Percentiles rank a stretch among this genome's conserved stretches.
phyloP scores from a whole-genome alignment of 495 filamentous ascomycete genomes.

The Xylaria acuta region DNA sequence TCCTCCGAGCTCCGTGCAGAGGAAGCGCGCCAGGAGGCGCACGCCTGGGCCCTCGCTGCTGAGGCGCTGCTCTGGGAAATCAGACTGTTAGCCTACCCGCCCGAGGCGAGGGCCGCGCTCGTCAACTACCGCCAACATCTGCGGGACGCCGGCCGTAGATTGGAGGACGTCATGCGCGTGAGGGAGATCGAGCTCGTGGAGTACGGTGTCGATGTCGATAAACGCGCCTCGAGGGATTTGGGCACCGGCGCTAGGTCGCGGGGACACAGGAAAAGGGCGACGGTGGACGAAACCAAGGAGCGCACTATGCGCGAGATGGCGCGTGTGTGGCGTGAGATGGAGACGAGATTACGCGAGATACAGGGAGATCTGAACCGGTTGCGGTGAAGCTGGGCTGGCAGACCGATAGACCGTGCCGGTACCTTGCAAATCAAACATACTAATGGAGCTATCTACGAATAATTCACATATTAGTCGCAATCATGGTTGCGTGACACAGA shows the following conservation, averaged over 20 bases:
- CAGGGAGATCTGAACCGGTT: slow-evolving; percentile 63
- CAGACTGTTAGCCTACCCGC: slow-evolving; percentile 58
- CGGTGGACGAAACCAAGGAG: slow-evolving; percentile 43
- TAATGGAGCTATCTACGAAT: no score
- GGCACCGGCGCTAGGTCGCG: slow-evolving; percentile 8
- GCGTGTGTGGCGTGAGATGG: slow-evolving; percentile 63
- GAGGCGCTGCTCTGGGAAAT: slow-evolving; percentile 41
- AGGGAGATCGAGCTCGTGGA: slow-evolving; percentile 58
- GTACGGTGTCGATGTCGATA: slow-evolving; percentile 57
- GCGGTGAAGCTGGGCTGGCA: slow-evolving; percentile 20
- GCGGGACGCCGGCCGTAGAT: slow-evolving; percentile 52
- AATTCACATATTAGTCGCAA: no score
- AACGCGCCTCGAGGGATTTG: background rate
- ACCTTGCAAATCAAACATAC: no score
- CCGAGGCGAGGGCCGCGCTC: slow-evolving; percentile 64
- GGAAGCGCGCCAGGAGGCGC: slow-evolving; percentile 58
- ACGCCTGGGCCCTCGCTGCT: slow-evolving; percentile 50
- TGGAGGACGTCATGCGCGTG: slow-evolving; percentile 53
- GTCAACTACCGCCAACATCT: slow-evolving; percentile 61
- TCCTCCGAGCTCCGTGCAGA: slow-evolving; percentile 66
- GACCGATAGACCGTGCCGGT: no score
- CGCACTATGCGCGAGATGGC: slow-evolving; percentile 64
- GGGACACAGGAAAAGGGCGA: slow-evolving; percentile 4
- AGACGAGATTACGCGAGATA: slow-evolving; percentile 60
- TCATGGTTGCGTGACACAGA: no score